Percentiles rank a stretch among this genome's conserved stretches.
These are phyloP conservation scores for Ormosia emarginata DNA, from an alignment of 306 rosid species.

Conservation along the genomic window DNA sequence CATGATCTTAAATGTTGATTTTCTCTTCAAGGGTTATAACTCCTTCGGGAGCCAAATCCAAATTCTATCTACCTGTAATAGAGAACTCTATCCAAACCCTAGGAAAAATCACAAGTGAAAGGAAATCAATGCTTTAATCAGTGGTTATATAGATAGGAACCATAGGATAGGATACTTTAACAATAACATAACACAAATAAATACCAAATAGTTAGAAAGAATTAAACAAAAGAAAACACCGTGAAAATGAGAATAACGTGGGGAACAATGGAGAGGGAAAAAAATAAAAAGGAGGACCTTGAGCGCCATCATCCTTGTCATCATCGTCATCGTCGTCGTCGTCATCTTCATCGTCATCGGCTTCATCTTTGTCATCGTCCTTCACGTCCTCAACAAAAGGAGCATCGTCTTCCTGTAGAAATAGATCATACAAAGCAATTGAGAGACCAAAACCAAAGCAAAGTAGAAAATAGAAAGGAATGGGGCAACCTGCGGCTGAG, in stretches of 20 bases:
- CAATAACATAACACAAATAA: neutral
- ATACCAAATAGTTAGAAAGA: neutral
- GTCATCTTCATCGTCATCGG: conserved; percentile 46
- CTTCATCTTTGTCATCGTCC: conserved; percentile 57
- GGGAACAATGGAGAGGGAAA: no score
- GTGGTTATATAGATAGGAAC: neutral
- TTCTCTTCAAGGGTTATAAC: no score
- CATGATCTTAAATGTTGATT: no score
- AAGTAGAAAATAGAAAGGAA: neutral
- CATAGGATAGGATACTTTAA: no score
- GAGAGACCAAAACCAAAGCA: neutral
- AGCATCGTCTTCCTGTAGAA: conserved; percentile 49
- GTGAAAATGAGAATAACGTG: neutral
- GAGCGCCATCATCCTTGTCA: conserved; percentile 58
- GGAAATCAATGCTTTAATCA: neutral
- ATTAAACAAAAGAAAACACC: neutral
- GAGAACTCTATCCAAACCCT: neutral
- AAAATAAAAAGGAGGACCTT: conserved; percentile 26
- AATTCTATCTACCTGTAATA: neutral
- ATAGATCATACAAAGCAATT: neutral
- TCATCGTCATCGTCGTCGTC: conserved; percentile 60
- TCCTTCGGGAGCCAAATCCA: no score
- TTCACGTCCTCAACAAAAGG: conserved; percentile 75
- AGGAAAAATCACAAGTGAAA: neutral
- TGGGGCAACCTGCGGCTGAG: conserved; percentile 43